Evolutionary conservation across 345 rosid genomes (phyloP).

Genomic region (Euclidium syriacum): DNA sequence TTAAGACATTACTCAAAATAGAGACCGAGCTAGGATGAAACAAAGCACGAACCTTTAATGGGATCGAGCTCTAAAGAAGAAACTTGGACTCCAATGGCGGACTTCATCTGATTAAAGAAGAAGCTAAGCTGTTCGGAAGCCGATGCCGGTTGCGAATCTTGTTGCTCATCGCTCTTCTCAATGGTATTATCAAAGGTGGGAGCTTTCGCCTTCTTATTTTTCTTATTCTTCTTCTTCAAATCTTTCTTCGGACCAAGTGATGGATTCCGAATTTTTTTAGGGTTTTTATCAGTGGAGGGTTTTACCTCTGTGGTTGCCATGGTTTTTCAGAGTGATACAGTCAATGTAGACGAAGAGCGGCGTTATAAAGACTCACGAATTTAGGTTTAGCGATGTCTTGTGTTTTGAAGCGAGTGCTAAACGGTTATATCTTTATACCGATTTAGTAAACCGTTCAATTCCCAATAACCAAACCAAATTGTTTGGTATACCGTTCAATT

Average conservation of each 20-base stretch:
- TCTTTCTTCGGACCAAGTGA: slow-evolving; percentile 23
- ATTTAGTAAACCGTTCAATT: not conserved
- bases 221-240: slow-evolving; percentile 25
- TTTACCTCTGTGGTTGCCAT: slow-evolving; percentile 14
- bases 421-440: slow-evolving; percentile 1
- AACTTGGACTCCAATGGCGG: slow-evolving; percentile 50
- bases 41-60: slow-evolving; percentile 39
- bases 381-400: slow-evolving; percentile 17
- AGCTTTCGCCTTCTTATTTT: slow-evolving; percentile 8
- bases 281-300: slow-evolving; percentile 18
- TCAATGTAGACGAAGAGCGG: slow-evolving; percentile 17
- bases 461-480: not conserved
- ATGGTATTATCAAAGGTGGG: not conserved
- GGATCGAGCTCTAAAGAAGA: slow-evolving; percentile 73
- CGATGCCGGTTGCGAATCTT: slow-evolving; percentile 12
- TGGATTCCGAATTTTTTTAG: not conserved
- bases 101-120: slow-evolving; percentile 49
- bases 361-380: slow-evolving; percentile 12
- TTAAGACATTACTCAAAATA: not conserved
- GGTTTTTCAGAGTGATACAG: not conserved
- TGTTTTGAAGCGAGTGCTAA: not conserved
- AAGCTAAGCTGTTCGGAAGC: slow-evolving; percentile 47
- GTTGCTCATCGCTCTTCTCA: slow-evolving; percentile 2
- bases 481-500: not conserved
- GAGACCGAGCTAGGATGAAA: not conserved